Base-by-base conservation (phyloP, 306 rosid species). In the Ceratonia siliqua region DNA sequence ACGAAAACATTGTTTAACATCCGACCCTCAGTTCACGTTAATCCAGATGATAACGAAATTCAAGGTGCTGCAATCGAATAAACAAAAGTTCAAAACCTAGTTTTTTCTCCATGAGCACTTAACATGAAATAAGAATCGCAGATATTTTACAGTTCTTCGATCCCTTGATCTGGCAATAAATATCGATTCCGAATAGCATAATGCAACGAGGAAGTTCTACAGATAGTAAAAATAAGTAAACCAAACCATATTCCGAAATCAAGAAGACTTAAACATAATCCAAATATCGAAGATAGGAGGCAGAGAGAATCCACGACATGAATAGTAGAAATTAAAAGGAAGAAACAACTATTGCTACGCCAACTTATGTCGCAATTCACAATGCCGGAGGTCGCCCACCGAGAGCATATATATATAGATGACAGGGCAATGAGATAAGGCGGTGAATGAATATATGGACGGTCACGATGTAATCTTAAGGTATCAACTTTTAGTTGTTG, bases 371-470 rank as follows among this genome's bases (percentile, higher is more conserved):
- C 10, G 42, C 42, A 36, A 36, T 36, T 28, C 15, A 22, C 21
- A 8, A 30, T 1, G 49, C 3, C 5, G 0, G 12, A 9, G 2
- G 6, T 0, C 1, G 0, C 0, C 0, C 0, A 7, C n/a, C 10
- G 8, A 32, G 32, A 38, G 48, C 11, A 22, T 28, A 21, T 70
- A 28, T 79, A 79, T 72, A 72, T 45, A 64, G 43, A 43, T 3
- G 56, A 59, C 72, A 68, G 74, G 17, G n/a, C n/a, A n/a, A n/a
- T 56, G 13, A 6, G 43, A 32, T 72, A 17, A 43, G 24, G 61
- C 11, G 17, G 30, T 20, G 5, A 18, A 4, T 24, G 22, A 3
- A n/a, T 42, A 0, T 0, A 35, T 48, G 0, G 11, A 63, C 78
- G 82, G 52, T 62, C 2, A 30, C 0, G 73, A 53, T 62, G 38